phyloP scores from a whole-genome alignment of 2,329 filamentous ascomycete species.

The Colletotrichum higginsianum region DNA sequence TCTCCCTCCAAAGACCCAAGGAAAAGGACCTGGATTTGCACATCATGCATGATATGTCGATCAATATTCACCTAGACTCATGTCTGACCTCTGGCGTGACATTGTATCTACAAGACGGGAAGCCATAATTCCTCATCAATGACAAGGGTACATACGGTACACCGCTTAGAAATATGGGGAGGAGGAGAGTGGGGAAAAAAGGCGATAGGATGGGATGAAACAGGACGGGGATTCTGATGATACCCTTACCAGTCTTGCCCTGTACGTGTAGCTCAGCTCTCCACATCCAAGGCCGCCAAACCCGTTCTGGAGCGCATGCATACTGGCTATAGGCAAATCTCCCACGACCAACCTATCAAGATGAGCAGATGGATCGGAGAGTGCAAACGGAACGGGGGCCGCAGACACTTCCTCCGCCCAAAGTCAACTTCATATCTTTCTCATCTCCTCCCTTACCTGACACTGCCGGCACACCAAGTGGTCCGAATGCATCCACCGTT shows the following conservation, averaged over 20 bases:
- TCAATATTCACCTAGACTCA: slow-evolving; percentile 6
- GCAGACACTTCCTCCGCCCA: background rate
- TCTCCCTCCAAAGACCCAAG: background rate
- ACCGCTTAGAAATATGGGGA: background rate
- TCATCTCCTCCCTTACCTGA: slow-evolving; percentile 22
- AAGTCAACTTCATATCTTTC: background rate
- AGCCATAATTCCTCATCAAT: slow-evolving; percentile 16
- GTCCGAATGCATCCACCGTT: background rate
- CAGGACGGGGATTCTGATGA: background rate
- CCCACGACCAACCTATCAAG: slow-evolving; percentile 4
- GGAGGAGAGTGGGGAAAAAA: background rate
- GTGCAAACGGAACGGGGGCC: slow-evolving; percentile 4
- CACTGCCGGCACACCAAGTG: slow-evolving; percentile 10
- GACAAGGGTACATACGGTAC: background rate
- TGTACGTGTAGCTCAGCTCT: slow-evolving; percentile 16
- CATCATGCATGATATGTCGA: slow-evolving; percentile 17
- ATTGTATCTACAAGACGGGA: slow-evolving; percentile 14
- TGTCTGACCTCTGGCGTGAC: slow-evolving; percentile 7
- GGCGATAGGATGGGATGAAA: background rate
- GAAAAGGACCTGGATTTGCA: background rate
- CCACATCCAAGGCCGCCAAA: slow-evolving; percentile 11
- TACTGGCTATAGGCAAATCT: slow-evolving; percentile 11
- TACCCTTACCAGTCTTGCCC: background rate
- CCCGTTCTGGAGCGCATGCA: slow-evolving; percentile 13
- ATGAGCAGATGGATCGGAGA: background rate